phyloP scores from a whole-genome alignment of 2,329 filamentous ascomycete species.

The Colletotrichum incanum region DNA sequence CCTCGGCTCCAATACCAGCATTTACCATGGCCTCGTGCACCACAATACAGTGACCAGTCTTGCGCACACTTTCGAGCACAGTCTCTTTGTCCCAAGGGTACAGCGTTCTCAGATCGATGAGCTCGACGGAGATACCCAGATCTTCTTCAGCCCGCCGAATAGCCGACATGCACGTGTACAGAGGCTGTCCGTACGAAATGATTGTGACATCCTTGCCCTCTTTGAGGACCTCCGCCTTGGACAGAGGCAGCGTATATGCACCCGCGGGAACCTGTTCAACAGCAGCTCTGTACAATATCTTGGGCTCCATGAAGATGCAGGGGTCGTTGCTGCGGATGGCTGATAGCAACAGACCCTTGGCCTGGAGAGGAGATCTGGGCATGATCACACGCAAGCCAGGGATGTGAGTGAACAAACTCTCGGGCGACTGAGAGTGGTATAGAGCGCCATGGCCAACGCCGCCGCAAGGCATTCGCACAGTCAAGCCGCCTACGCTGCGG shows the following conservation, averaged over 20 bases:
- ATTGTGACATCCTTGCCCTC: constrained; percentile 86
- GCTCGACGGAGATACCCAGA: constrained; percentile 82
- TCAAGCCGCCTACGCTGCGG: constrained; percentile 81
- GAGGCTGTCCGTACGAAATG: constrained; percentile 89
- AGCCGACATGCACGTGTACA: constrained; percentile 87
- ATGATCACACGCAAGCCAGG: constrained; percentile 89
- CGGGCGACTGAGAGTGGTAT: constrained; percentile 91
- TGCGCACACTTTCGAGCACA: constrained; percentile 85
- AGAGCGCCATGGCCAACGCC: constrained; percentile 91
- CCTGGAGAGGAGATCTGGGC: constrained; percentile 87
- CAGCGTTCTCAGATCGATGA: constrained; percentile 89
- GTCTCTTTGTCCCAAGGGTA: constrained; percentile 93
- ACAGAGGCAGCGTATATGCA: constrained; percentile 86
- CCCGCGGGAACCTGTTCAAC: constrained; percentile 91
- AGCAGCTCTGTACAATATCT: constrained; percentile 91
- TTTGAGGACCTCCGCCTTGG: constrained; percentile 88
- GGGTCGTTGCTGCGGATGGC: constrained; percentile 88
- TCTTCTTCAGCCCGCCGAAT: constrained; percentile 83
- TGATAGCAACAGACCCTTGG: constrained; percentile 87
- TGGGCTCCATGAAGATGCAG: constrained; percentile 94
- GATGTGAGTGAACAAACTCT: constrained; percentile 89
- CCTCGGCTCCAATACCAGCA: constrained; percentile 89
- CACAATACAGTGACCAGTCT: constrained; percentile 88
- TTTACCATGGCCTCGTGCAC: constrained; percentile 96
- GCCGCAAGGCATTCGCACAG: constrained; percentile 91